A percentile compares a stretch with the other conserved stretches of the same genome.
phyloP scores from a whole-genome alignment of 331 rosid genomes.

The Erythrophleum ivorense region DNA sequence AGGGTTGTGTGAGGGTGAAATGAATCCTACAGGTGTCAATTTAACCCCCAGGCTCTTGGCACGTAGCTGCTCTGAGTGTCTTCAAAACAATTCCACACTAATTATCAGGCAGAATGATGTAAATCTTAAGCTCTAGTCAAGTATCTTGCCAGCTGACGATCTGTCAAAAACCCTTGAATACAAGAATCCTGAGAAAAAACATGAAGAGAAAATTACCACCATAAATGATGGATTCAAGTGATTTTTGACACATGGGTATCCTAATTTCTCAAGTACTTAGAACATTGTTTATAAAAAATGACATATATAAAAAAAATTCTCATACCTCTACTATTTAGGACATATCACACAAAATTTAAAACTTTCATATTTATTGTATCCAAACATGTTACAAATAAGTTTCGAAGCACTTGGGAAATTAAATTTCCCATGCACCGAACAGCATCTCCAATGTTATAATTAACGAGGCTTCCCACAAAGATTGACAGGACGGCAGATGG shows the following conservation, averaged over 20 bases:
- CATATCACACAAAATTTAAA: too few species aligned
- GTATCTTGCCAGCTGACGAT: slow-evolving; percentile 4
- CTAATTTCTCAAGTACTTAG: background rate
- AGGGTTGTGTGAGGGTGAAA: background rate
- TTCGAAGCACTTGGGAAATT: too few species aligned
- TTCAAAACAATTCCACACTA: background rate
- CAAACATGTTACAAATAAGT: too few species aligned
- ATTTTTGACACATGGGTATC: background rate
- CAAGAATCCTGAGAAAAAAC: slow-evolving; percentile 19
- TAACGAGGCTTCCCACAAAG: too few species aligned
- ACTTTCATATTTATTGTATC: too few species aligned
- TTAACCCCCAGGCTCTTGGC: background rate
- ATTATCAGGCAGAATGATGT: too few species aligned
- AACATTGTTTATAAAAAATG: background rate
- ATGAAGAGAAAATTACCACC: background rate
- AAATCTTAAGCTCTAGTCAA: too few species aligned
- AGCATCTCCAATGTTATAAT: too few species aligned
- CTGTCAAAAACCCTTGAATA: background rate
- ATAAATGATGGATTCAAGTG: background rate
- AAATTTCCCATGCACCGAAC: too few species aligned
- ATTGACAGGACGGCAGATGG: too few species aligned
- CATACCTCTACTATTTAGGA: too few species aligned
- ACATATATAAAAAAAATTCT: background rate
- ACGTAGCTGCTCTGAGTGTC: background rate
- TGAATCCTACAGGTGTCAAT: background rate